Evolutionary conservation across 768 basidiomycete species (phyloP).

Genomic region (Naematelia encephala): DNA sequence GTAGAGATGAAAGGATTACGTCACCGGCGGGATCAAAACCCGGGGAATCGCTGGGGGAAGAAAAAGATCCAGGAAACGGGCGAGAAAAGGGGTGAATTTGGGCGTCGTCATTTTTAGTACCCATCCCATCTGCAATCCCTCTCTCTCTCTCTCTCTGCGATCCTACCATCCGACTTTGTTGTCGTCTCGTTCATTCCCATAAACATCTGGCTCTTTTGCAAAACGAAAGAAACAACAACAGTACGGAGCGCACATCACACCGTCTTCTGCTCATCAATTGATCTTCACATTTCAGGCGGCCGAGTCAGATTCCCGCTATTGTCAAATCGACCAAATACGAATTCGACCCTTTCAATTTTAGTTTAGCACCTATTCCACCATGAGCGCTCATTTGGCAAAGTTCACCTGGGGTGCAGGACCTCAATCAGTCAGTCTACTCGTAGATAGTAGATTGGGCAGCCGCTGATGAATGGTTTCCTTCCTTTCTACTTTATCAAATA

Average conservation of each 20-base stretch:
- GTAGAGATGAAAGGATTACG: too few relatives aligned
- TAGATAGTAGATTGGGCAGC: not conserved
- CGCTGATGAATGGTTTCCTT: not conserved
- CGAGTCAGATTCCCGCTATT: too few relatives aligned
- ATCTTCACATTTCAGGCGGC: too few relatives aligned
- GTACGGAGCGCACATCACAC: not conserved
- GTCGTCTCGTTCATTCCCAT: not conserved
- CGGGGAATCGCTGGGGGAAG: too few relatives aligned
- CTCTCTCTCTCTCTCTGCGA: not conserved
- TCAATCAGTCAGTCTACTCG: slow-evolving; percentile 26
- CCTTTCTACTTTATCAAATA: not conserved
- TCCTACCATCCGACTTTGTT: not conserved
- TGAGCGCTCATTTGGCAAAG: slow-evolving; percentile 26
- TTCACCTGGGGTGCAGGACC: slow-evolving; percentile 46
- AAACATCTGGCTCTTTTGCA: not conserved
- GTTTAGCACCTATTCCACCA: not conserved
- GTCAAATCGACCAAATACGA: not conserved
- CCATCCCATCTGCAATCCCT: too few relatives aligned
- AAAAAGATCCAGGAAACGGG: too few relatives aligned
- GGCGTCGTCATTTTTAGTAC: not conserved
- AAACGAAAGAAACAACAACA: not conserved
- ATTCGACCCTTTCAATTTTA: not conserved
- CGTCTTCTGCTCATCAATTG: not conserved
- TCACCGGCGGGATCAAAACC: too few relatives aligned
- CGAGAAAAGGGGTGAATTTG: too few relatives aligned